A percentile compares a stretch with the other conserved stretches of the same genome.
phyloP scores from a whole-genome alignment of 495 filamentous ascomycete genomes.

The Talaromyces ruber region DNA sequence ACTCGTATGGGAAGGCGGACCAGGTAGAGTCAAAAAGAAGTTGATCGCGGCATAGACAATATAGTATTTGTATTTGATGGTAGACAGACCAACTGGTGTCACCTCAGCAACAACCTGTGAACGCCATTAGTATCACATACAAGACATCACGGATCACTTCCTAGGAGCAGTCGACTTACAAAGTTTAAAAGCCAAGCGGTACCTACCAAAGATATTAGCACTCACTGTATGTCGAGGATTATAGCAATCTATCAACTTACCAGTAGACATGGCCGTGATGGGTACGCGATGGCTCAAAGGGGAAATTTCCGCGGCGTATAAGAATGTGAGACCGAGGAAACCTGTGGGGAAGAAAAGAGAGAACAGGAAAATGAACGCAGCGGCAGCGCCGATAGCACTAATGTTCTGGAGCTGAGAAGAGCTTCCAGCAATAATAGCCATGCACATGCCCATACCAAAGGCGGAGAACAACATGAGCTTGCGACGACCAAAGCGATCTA shows the following conservation, averaged over 20 bases:
- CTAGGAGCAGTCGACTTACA: too few relatives aligned
- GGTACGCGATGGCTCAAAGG: constrained; percentile 38
- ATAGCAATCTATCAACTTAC: constrained; percentile 32
- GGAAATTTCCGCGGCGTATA: constrained; percentile 44
- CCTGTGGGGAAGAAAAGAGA: constrained; percentile 42
- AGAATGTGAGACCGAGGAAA: constrained; percentile 42
- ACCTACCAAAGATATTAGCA: too few relatives aligned
- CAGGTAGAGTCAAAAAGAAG: background rate
- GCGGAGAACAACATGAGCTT: constrained; percentile 13
- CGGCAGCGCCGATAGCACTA: constrained; percentile 19
- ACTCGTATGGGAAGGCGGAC: too few relatives aligned
- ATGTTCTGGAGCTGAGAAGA: constrained; percentile 13
- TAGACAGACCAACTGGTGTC: constrained; percentile 12
- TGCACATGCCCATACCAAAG: constrained; percentile 29
- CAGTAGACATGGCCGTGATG: too few relatives aligned
- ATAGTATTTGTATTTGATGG: constrained; percentile 13
- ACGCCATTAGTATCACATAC: too few relatives aligned
- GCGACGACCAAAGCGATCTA: constrained; percentile 18
- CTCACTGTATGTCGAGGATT: too few relatives aligned
- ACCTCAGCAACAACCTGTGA: constrained; percentile 16
- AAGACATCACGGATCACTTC: too few relatives aligned
- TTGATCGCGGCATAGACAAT: constrained; percentile 16
- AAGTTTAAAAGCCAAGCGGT: constrained; percentile 34
- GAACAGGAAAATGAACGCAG: constrained; percentile 44
- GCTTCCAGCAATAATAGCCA: constrained; percentile 29